Evolutionary conservation across 2,329 filamentous ascomycete genomes (phyloP), one percentile per base, ranked within the genome.

Genomic region (Fusarium phyllophilum): DNA sequence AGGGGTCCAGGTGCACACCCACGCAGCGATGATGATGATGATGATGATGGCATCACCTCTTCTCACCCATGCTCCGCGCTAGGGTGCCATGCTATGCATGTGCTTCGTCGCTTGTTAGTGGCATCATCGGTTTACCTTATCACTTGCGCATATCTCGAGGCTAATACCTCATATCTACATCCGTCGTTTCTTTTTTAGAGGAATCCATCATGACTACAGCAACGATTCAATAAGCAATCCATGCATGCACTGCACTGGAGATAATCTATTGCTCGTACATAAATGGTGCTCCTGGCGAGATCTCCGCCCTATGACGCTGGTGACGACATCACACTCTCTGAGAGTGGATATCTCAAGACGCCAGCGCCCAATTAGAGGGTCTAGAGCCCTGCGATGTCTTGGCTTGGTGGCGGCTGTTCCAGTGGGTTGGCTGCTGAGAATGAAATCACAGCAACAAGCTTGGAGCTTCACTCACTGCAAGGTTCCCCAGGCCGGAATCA

Each of bases 301-400:
- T 75, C 74, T 76, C 73, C 65, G 57, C 42, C 59, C 66, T 78
- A 79, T 79, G 78, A 79, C 78, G 78, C 75, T 68, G 46, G 67
- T 61, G 66, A 72, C 71, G 78, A 79, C 78, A 78, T 79, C 74
- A 79, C 73, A 51, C 41, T 57, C 45, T 45, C 45, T 14, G 8
- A 59, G 46, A 72, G 66, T 56, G 64, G 68, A 48, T 54, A 61
- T 62, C 22, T 61, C 24, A 14, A 31, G 38, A 44, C 48, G 26
- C 9, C 24, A 17, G 20, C 24, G 5, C 22, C 72, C 72, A 75
- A 75, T 75, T 44, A 75, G 10, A 33, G 11, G 9, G 3, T 10
- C 34, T 39, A 6, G 24, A 55, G 65, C 48, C 42, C 38, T 45
- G 29, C 26, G 18, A 38, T 41, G 39, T 73, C 72, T 70, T 74